Evolutionary conservation across 768 basidiomycete species (phyloP), one percentile per base, ranked within the genome.

Genomic region (Boletus sensibilis): DNA sequence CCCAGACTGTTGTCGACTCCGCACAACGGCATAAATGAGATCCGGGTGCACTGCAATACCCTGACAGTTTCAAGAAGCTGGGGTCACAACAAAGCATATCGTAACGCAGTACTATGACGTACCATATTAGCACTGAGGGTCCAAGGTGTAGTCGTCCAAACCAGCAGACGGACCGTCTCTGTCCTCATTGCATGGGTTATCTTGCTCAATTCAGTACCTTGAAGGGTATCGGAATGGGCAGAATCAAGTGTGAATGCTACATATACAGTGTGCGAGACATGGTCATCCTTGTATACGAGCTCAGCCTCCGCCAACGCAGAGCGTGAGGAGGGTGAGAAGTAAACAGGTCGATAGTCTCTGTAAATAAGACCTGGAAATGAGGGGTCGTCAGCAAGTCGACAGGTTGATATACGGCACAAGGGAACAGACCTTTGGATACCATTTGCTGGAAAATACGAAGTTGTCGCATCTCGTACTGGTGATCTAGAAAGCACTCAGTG

Each of bases 91-190:
- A 40, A 52, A 48, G 43, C 33, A 20, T 25, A n/a, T 31, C 40
- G 10, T 41, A 41, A 38, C 38, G 56, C 16, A 25, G 44, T 7
- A n/a, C 25, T 20, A 43, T 20, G 34, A 54, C 80, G 40, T 62
- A 94, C 94, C 90, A 94, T 93, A 66, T 99, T 98, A 2, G 93
- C 92, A 6, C 91, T 93, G 45, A 98, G 74, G 5, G 93, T 98
- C 96, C 96, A 99, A 1, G 96, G 92, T 0, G 96, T 98, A 4
- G 96, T 98, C 3, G 96, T 98, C 96, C 96, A 99, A 5, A 96
- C 89, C 18, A 94, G 75, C 11, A 97, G 63, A 29, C 79, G 78
- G 12, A 87, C 71, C 47, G 64, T 18, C 61, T 68, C 67, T 2
- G 66, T 60, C 8, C 80, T 50, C 16, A 78, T 55, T 16, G 74